Evolutionary conservation across 176 grass and related monocot species (phyloP).

Genomic region (Melocanna baccifera): DNA sequence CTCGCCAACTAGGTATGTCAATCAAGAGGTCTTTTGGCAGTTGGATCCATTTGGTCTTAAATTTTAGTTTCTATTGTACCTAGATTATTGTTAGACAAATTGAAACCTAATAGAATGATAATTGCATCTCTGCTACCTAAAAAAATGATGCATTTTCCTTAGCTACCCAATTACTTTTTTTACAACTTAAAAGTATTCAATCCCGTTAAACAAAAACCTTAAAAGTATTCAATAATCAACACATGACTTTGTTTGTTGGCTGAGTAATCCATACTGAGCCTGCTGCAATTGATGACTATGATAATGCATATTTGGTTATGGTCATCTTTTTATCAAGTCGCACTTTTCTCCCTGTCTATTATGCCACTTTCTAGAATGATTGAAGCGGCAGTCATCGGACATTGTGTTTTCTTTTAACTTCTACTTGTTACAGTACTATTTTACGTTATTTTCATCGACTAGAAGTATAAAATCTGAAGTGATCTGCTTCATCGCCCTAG

Average conservation of each 20-base stretch:
- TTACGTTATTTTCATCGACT: not conserved
- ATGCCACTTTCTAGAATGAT: not conserved
- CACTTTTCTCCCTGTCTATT: not conserved
- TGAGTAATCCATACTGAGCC: not conserved
- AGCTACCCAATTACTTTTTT: not conserved
- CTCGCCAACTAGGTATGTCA: conserved; percentile 71
- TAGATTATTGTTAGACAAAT: not conserved
- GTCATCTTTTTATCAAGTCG: not conserved
- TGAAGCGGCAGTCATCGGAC: not conserved
- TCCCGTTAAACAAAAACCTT: no score
- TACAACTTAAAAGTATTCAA: not conserved
- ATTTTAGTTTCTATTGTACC: not conserved
- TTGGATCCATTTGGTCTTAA: not conserved
- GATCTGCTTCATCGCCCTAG: no score
- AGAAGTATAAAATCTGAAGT: not conserved
- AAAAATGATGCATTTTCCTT: conserved; percentile 14
- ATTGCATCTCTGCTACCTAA: not conserved
- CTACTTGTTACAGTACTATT: not conserved
- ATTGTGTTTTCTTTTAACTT: not conserved
- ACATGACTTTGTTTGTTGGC: not conserved
- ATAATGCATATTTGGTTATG: not conserved
- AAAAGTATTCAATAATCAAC: not conserved
- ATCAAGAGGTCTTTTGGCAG: conserved; percentile 10
- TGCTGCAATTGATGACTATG: not conserved
- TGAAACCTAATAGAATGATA: not conserved